phyloP scores from a whole-genome alignment of 768 basidiomycete species.

The Calocybe indica region DNA sequence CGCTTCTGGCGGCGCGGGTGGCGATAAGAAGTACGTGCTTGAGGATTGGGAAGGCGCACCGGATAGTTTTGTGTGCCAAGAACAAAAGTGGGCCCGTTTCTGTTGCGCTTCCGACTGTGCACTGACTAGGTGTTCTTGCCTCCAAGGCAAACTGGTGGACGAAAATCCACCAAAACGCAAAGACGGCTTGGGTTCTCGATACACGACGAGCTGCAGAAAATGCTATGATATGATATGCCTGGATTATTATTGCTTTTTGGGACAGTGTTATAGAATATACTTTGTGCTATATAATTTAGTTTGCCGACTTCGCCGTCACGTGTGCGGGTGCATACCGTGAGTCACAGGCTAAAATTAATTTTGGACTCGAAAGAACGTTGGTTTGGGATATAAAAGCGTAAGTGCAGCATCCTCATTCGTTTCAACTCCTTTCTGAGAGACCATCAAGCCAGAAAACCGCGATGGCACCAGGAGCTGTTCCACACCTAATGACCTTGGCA shows the following conservation, averaged over 20 bases:
- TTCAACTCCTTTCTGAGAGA: background rate
- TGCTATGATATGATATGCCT: background rate
- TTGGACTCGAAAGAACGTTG: too few species aligned
- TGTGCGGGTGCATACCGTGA: too few species aligned
- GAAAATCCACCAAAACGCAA: slow-evolving; percentile 86
- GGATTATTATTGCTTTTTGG: too few species aligned
- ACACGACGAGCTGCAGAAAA: slow-evolving; percentile 53
- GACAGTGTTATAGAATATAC: too few species aligned
- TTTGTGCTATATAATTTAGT: too few species aligned
- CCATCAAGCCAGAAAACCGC: background rate
- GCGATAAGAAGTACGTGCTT: slow-evolving; percentile 69
- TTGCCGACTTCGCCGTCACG: too few species aligned
- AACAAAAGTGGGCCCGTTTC: slow-evolving; percentile 58
- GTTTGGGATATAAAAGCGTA: too few species aligned
- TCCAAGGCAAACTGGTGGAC: slow-evolving; percentile 76
- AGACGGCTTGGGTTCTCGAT: slow-evolving; percentile 79
- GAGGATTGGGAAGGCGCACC: slow-evolving; percentile 97
- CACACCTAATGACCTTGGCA: slow-evolving; percentile 84
- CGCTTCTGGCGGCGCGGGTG: slow-evolving; percentile 27
- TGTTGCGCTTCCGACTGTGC: background rate
- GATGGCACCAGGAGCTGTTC: slow-evolving; percentile 23
- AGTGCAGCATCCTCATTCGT: too few species aligned
- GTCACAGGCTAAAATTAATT: too few species aligned
- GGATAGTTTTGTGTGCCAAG: slow-evolving; percentile 97
- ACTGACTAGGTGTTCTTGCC: slow-evolving; percentile 4